Percentiles rank a stretch among this genome's conserved stretches.
Evolutionary conservation across 345 rosid species (phyloP).

Genomic region (Eucalyptus polyanthemos): DNA sequence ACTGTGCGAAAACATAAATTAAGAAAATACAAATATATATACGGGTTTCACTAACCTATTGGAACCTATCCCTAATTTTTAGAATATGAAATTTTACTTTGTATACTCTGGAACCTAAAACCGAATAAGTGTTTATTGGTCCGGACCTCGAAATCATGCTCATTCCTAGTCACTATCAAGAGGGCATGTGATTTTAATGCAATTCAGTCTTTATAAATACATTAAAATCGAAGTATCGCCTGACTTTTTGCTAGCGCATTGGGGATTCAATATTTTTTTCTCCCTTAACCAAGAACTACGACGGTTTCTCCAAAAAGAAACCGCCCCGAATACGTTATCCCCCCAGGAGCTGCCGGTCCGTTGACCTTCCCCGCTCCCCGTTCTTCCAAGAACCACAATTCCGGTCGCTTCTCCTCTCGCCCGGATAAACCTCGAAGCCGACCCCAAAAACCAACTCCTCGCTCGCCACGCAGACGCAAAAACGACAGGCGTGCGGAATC

Average conservation of each 20-base stretch:
- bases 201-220: neutral
- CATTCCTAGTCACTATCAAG: accelerated
- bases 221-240: neutral
- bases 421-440: neutral
- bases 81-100: too few species aligned
- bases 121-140: accelerated
- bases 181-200: neutral
- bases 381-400: neutral
- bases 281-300: neutral
- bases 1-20: accelerated
- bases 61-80: too few species aligned
- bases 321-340: neutral
- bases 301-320: neutral
- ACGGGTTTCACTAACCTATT: accelerated
- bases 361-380: neutral
- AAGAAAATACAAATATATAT: too few species aligned
- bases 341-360: neutral
- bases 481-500: neutral
- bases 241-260: neutral
- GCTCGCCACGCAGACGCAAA: neutral
- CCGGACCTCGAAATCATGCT: too few species aligned
- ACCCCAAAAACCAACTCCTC: neutral
- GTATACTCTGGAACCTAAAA: accelerated
- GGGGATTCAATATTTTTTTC: neutral
- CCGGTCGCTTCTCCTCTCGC: neutral